A percentile compares a stretch with the other conserved stretches of the same genome.
These are phyloP conservation scores for Uronychia binucleata DNA, from an alignment of 73 alveolate species.

Conservation along the genomic window DNA sequence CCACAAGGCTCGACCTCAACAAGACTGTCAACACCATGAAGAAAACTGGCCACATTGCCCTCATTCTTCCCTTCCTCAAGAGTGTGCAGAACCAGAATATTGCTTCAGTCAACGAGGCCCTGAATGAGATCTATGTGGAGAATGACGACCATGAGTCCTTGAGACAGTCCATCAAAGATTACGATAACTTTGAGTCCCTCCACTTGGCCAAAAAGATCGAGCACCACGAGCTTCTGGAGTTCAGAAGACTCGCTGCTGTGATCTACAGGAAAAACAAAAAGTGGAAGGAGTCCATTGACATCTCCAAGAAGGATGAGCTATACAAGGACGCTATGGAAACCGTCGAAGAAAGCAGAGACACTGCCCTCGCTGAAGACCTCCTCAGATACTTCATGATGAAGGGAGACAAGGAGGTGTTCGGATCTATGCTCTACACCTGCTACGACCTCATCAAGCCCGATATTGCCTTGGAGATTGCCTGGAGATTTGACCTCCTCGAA, in stretches of 20 bases:
- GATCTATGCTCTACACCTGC: constrained; percentile 97
- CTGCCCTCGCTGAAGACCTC: constrained; percentile 91
- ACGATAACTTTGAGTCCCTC: constrained; percentile 93
- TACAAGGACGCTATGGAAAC: constrained; percentile 97
- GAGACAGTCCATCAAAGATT: constrained; percentile 88
- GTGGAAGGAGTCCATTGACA: constrained; percentile 85
- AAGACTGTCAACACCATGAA: constrained; percentile 92
- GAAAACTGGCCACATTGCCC: constrained; percentile 90
- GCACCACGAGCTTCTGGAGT: constrained; percentile 93
- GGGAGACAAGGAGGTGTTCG: constrained; percentile 96
- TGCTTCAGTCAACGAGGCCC: constrained; percentile 96
- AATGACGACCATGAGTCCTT: constrained; percentile 95
- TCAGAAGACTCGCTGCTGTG: constrained; percentile 97
- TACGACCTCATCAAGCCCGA: constrained; percentile 97
- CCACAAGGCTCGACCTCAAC: constrained; percentile 93
- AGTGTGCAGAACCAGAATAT: constrained; percentile 92
- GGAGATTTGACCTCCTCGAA: constrained; percentile 97
- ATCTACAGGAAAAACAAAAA: constrained; percentile 94
- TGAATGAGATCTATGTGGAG: constrained; percentile 95
- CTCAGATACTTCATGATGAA: constrained; percentile 92
- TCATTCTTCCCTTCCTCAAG: constrained; percentile 93
- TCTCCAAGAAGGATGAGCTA: constrained; percentile 91
- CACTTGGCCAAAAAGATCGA: constrained; percentile 90
- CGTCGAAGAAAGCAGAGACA: constrained; percentile 94
- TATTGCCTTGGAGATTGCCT: constrained; percentile 97